Base-by-base conservation (phyloP, 768 basidiomycete species). In the Hortiboletus flavorubellus region DNA sequence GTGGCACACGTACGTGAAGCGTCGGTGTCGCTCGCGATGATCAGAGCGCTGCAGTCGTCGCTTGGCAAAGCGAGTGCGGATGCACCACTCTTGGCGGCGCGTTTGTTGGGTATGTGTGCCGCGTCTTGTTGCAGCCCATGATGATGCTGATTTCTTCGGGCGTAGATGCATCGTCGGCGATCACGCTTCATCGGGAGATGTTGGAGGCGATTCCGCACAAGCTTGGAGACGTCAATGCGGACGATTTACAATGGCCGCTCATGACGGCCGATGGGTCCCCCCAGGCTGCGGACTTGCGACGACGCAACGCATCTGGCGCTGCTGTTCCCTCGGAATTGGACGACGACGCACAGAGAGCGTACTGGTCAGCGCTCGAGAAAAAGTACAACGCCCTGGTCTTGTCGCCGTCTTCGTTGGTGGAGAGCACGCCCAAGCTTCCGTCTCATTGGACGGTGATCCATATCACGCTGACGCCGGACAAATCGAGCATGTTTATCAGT, bases 101-200 rank as follows among this genome's bases (percentile, higher is more conserved):
- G 80, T 29, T 72, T 93, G 5, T 75, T 98, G 39, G 81, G 86
- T 86, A 51, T 40, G 75, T 64, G 8, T 12, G 1, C 0, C 5
- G 1, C n/a, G 35, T 21, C 30, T 21, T 49, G 26, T 46, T 12
- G 15, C 35, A 4, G 12, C 14, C 2, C 1, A n/a, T 18, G 15
- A n/a, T 18, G 15, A 26, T 26, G 26, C 5, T 26, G 26, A 26
- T 26, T 26, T 49, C 33, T 46, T 1, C 4, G 18, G 16, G 16
- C 46, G 9, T 59, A 96, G 95, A 96, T 68, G 74, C 80, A 14
- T 85, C 86, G 3, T 76, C 86, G 0, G 82, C 90, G 5, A 80
- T 94, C 43, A 93, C 92, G 0, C 76, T 97, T 2, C 84, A 86
- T 9, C 81, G 92, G 16, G 96, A 98, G 66, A 82, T 98, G 76